Evolutionary conservation across 345 rosid species (phyloP).

Genomic region (Citrus glauca): DNA sequence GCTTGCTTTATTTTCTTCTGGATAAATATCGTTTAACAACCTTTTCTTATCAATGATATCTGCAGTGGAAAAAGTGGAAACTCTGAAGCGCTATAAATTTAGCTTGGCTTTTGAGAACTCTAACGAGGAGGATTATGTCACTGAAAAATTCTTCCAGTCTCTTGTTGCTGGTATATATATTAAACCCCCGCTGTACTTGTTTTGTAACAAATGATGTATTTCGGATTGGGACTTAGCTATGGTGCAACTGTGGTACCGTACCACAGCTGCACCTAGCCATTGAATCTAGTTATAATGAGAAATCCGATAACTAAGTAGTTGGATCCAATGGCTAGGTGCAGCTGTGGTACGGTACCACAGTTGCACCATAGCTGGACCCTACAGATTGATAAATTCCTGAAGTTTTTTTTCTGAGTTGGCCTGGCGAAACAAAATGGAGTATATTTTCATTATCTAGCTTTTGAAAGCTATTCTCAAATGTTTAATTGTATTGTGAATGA

Average conservation of each 20-base stretch:
- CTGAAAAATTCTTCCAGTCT: slow-evolving; percentile 92
- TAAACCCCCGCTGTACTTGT: background rate
- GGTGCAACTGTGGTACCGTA: too few relatives aligned
- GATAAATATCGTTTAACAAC: background rate
- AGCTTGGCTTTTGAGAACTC: slow-evolving; percentile 98
- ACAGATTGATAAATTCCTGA: background rate
- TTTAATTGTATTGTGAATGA: background rate
- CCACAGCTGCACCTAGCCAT: too few relatives aligned
- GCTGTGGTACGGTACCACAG: too few relatives aligned
- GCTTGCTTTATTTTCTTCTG: background rate
- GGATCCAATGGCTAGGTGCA: too few relatives aligned
- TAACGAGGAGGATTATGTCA: slow-evolving; percentile 97
- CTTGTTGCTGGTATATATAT: slow-evolving; percentile 74
- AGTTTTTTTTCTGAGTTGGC: background rate
- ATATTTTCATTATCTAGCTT: background rate
- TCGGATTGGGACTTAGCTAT: background rate
- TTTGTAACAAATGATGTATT: slow-evolving; percentile 2
- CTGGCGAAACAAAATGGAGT: background rate
- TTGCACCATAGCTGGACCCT: too few relatives aligned
- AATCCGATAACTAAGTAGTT: too few relatives aligned
- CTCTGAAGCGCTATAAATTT: slow-evolving; percentile 82
- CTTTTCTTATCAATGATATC: slow-evolving; percentile 1
- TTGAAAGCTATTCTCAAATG: background rate
- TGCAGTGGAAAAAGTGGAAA: slow-evolving; percentile 84
- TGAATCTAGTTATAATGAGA: too few relatives aligned